Evolutionary conservation across 2,329 filamentous ascomycete species (phyloP).

Genomic region (Diaporthe helianthi): DNA sequence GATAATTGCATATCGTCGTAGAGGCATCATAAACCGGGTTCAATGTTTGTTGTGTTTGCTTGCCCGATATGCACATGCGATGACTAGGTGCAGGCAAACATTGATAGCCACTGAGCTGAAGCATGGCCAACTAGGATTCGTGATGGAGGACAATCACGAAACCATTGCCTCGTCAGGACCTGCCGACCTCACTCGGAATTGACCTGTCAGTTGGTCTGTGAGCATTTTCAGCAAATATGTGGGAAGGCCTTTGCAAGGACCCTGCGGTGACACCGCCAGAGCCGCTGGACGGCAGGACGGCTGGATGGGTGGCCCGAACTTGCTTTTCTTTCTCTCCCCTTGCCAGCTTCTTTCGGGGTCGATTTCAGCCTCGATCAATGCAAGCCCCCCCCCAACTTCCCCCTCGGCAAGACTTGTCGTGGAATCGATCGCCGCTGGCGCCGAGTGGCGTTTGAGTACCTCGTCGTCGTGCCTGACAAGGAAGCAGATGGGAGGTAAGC

Average conservation of each 20-base stretch:
- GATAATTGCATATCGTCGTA: slow-evolving; percentile 20
- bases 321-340: slow-evolving; percentile 5
- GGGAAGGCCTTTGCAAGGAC: slow-evolving; percentile 9
- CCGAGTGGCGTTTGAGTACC: slow-evolving; percentile 11
- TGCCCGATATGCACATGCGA: background rate
- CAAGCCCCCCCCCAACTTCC: too few relatives aligned
- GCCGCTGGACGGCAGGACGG: too few relatives aligned
- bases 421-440: slow-evolving; percentile 9
- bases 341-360: background rate
- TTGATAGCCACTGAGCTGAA: background rate
- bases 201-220: slow-evolving; percentile 7
- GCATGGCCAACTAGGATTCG: background rate
- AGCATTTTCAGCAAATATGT: background rate
- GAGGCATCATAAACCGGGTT: background rate
- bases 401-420: background rate
- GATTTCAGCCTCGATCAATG: background rate
- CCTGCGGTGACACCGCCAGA: slow-evolving; percentile 15
- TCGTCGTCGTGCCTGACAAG: background rate
- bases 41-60: background rate
- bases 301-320: background rate
- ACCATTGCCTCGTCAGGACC: slow-evolving; percentile 19
- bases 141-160: slow-evolving; percentile 16
- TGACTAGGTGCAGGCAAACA: slow-evolving; percentile 5
- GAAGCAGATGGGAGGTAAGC: background rate
- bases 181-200: slow-evolving; percentile 8